phyloP scores from a whole-genome alignment of 768 basidiomycete genomes.

The Boletales sp. region DNA sequence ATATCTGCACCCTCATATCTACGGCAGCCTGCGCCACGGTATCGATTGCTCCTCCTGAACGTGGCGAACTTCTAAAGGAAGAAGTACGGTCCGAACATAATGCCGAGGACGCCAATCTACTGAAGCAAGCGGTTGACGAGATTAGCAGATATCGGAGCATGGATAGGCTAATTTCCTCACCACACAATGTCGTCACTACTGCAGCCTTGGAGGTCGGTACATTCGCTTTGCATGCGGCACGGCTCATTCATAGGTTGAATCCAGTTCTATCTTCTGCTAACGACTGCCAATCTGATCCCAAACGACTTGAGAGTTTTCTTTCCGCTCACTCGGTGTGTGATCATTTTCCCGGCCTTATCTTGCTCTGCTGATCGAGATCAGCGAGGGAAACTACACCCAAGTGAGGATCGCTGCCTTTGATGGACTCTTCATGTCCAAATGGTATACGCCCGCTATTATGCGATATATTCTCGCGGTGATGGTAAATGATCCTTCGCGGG shows the following conservation, averaged over 20 bases:
- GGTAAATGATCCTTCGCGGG: constrained; percentile 77
- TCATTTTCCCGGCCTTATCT: neutral
- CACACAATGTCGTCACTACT: constrained; percentile 89
- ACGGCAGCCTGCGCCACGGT: constrained; percentile 78
- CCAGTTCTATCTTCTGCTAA: constrained; percentile 79
- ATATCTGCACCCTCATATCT: constrained; percentile 82
- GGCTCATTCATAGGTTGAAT: constrained; percentile 4
- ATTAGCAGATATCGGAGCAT: constrained; percentile 91
- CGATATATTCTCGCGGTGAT: constrained; percentile 86
- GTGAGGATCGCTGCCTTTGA: constrained; percentile 94
- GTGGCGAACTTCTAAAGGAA: constrained; percentile 69
- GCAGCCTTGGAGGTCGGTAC: constrained; percentile 83
- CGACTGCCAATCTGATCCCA: constrained; percentile 72
- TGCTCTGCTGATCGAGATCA: constrained; percentile 30
- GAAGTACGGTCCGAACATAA: constrained; percentile 66
- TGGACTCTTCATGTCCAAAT: constrained; percentile 83
- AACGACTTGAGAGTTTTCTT: constrained; percentile 78
- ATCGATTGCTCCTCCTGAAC: constrained; percentile 73
- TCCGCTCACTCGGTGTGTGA: constrained; percentile 76
- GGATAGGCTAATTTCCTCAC: constrained; percentile 92
- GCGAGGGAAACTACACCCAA: constrained; percentile 91
- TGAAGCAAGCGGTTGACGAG: constrained; percentile 74
- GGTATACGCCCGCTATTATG: constrained; percentile 83
- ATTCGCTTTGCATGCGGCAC: neutral
- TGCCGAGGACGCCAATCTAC: constrained; percentile 61